Base-by-base conservation (phyloP, 2,329 filamentous ascomycete species). In the Talaromyces funiculosus region DNA sequence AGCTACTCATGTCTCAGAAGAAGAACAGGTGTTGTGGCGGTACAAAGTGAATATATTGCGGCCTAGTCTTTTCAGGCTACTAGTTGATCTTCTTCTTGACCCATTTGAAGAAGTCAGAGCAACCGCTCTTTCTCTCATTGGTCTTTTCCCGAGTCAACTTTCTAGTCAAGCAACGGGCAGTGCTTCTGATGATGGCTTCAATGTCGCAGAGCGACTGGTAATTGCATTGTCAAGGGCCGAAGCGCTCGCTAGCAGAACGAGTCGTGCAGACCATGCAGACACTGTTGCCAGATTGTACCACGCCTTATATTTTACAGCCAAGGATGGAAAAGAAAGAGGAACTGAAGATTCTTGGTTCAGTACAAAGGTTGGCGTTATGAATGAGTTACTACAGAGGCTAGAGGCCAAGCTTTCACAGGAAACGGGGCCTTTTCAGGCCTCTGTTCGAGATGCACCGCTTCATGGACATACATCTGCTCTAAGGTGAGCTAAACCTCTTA, bases 21-120 rank as follows among this genome's bases (percentile, higher is more conserved):
- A 77, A 29, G 77, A 78, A 35, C 76, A 81, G 58, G 65, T 76
- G 3, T 74, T 72, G 35, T 86, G 84, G 82, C 75, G 77, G 3
- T 78, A 81, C 61, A 69, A 75, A 20, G 61, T 82, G 12, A 70
- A 76, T 2, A 71, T 85, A 3, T 73, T 82, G 18, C 64, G 68
- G 7, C 62, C 70, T 2, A 69, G 61, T 31, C 65, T 78, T 42
- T 70, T 76, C 40, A 67, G 88, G 53, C 79, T 86, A 4, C 77
- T 97, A 6, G 77, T 92, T 14, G 91, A 96, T 71, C 82, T 96
- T 22, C 75, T 96, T 7, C 80, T 96, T 69, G 90, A 99, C 67
- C 90, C 93, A 0, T 99, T 96, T 68, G 94, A 97, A 61, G 94
- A 99, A 72, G 89, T 97, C 4, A 83, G 93, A 65, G 85, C 77